Base-by-base conservation (phyloP, 78 protist species). In the Dictyostelium discoideum region DNA sequence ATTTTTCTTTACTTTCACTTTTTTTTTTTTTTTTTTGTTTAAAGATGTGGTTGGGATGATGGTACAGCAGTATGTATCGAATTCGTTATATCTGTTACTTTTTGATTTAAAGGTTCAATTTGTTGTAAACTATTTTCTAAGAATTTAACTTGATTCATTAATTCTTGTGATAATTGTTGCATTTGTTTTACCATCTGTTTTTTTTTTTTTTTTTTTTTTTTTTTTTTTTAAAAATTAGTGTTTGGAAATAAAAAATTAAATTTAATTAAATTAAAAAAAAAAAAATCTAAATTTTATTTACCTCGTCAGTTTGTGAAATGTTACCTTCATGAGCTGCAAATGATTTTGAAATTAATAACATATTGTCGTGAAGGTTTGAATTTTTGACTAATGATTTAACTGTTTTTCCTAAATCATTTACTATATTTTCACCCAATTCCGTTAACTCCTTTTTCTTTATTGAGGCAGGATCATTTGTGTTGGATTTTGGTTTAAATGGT, bases 291-390 rank as follows among this genome's bases (percentile, higher is more conserved):
- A 32, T 32, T 32, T 32, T 32, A 32, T 1, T 32, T 32, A 87
- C 85, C 16, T 89, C 94, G 0, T 89, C 94, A 37, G 94, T 89
- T 81, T 89, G 94, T 37, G 13, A 7, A 26, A 89, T 85, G 80
- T 89, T 89, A 3, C 74, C 42, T 72, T 89, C 94, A 50, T 89
- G 94, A 14, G 84, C 42, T 16, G 86, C 79, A 72, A 89, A 89
- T 67, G 87, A 44, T 67, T 89, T 89, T 16, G 85, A 48, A n/a
- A 89, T 89, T 40, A 79, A 14, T 22, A 81, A 42, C 32, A 89
- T 44, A 50, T 89, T 89, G 5, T 89, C 94, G 48, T 89, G 94
- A 29, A 89, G 82, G 54, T 89, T 89, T 89, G 94, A 89, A 81
- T 89, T 76, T 81, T 89, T 89, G 32, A 89, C 57, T 13, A 89